phyloP scores from a whole-genome alignment of 129 eudicot species.

The Logfia minima region DNA sequence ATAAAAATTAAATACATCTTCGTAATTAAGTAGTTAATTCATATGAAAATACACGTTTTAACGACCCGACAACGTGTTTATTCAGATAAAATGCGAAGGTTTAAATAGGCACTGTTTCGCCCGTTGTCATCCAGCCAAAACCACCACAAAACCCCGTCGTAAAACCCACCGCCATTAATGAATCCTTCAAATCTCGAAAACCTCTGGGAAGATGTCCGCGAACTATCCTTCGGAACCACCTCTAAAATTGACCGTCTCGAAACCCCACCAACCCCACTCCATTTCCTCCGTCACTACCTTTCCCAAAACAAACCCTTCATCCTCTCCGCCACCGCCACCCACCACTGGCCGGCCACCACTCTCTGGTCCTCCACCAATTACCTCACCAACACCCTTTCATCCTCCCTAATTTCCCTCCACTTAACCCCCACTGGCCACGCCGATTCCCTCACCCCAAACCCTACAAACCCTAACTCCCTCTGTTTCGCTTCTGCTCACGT shows the following conservation, averaged over 20 bases:
- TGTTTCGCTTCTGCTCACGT: slow-evolving; percentile 84
- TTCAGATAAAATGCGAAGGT: too few species aligned
- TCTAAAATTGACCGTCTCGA: slow-evolving; percentile 58
- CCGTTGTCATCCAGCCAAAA: too few species aligned
- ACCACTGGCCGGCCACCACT: slow-evolving; percentile 75
- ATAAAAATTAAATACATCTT: too few species aligned
- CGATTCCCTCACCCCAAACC: slow-evolving; percentile 69
- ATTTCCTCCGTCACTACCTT: slow-evolving; percentile 78
- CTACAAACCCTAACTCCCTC: slow-evolving; percentile 48
- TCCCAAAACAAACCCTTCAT: slow-evolving; percentile 86
- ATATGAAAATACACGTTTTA: too few species aligned
- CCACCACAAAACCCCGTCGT: too few species aligned
- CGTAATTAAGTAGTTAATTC: too few species aligned
- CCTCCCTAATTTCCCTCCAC: slow-evolving; percentile 78
- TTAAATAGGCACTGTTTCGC: too few species aligned
- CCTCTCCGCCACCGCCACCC: slow-evolving; percentile 57
- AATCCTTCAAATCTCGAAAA: slow-evolving; percentile 31
- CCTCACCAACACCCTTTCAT: slow-evolving; percentile 53
- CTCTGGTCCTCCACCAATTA: slow-evolving; percentile 61
- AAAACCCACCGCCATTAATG: slow-evolving; percentile 23
- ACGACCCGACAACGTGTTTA: too few species aligned
- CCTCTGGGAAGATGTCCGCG: slow-evolving; percentile 82
- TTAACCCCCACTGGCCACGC: slow-evolving; percentile 86
- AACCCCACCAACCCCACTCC: slow-evolving; percentile 78
- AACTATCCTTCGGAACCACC: slow-evolving; percentile 60